Conservation (phyloP, 768 basidiomycete genomes). For the Tulasnella sp. region DNA sequence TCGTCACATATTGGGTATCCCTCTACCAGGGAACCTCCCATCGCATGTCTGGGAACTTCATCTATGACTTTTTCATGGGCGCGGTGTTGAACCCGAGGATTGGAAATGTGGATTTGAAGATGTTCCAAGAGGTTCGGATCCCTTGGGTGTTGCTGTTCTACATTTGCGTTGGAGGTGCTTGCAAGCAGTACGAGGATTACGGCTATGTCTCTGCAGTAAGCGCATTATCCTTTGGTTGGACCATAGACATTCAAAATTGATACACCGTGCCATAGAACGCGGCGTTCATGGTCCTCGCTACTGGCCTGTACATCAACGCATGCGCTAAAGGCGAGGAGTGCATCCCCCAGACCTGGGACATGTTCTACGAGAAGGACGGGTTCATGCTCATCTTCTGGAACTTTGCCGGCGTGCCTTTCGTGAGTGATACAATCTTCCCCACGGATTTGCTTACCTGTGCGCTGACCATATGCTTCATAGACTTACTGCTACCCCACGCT, state of each 20-base stretch:
- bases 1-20: slow-evolving; percentile 70
- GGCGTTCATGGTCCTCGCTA: slow-evolving; percentile 92
- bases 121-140: slow-evolving; percentile 96
- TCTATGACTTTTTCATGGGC: slow-evolving; percentile 97
- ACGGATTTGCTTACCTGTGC: not conserved
- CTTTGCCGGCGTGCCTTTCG: slow-evolving; percentile 85
- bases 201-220: slow-evolving; percentile 77
- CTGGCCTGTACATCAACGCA: slow-evolving; percentile 83
- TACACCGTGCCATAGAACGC: slow-evolving; percentile 54
- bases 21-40: slow-evolving; percentile 69
- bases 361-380: slow-evolving; percentile 95
- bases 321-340: slow-evolving; percentile 83
- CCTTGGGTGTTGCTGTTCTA: slow-evolving; percentile 97
- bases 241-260: not conserved
- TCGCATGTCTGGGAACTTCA: slow-evolving; percentile 88
- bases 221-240: not conserved
- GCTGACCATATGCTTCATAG: slow-evolving; percentile 28
- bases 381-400: slow-evolving; percentile 99
- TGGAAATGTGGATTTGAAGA: slow-evolving; percentile 87
- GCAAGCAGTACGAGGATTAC: slow-evolving; percentile 88
- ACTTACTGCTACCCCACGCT: slow-evolving; percentile 97
- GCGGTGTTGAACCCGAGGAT: slow-evolving; percentile 88
- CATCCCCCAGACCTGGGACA: slow-evolving; percentile 97
- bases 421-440: not conserved
- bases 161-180: slow-evolving; percentile 80